phyloP scores from a whole-genome alignment of 352 stramenopile genomes.

The Globisporangium rhizosaccharum region DNA sequence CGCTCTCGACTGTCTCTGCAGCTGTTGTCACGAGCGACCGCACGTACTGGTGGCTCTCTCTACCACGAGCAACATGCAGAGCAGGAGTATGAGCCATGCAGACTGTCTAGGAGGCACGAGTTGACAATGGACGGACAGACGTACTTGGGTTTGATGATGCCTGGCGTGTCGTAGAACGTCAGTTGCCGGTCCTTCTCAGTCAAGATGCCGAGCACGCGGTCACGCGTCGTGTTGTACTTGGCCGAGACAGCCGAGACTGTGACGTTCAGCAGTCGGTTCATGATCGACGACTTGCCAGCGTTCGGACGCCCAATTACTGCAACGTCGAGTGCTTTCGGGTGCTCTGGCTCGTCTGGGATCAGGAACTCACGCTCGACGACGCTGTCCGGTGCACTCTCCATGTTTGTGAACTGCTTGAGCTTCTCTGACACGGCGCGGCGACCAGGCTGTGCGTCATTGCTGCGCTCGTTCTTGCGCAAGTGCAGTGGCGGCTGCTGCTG shows the following conservation, averaged over 20 bases:
- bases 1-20: slow-evolving; percentile 67
- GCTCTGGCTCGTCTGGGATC: slow-evolving; percentile 62
- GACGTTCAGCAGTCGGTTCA: slow-evolving; percentile 72
- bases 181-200: slow-evolving; percentile 73
- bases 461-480: slow-evolving; percentile 17
- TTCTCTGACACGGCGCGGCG: slow-evolving; percentile 39
- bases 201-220: slow-evolving; percentile 72
- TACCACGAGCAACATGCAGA: slow-evolving; percentile 7
- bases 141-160: slow-evolving; percentile 83
- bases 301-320: slow-evolving; percentile 85
- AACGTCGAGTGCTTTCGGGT: slow-evolving; percentile 63
- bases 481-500: slow-evolving; percentile 16
- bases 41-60: slow-evolving; percentile 77
- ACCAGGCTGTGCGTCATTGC: slow-evolving; percentile 17
- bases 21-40: slow-evolving; percentile 73
- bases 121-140: background rate
- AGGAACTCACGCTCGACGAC: slow-evolving; percentile 69
- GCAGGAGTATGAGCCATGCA: background rate
- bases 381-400: slow-evolving; percentile 50
- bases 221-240: slow-evolving; percentile 87
- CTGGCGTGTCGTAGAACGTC: slow-evolving; percentile 83
- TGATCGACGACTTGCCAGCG: slow-evolving; percentile 83
- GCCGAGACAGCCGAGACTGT: slow-evolving; percentile 83
- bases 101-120: background rate
- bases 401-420: slow-evolving; percentile 70